phyloP scores from a whole-genome alignment of 176 grass and related monocot species.

The Luzula sylvatica region DNA sequence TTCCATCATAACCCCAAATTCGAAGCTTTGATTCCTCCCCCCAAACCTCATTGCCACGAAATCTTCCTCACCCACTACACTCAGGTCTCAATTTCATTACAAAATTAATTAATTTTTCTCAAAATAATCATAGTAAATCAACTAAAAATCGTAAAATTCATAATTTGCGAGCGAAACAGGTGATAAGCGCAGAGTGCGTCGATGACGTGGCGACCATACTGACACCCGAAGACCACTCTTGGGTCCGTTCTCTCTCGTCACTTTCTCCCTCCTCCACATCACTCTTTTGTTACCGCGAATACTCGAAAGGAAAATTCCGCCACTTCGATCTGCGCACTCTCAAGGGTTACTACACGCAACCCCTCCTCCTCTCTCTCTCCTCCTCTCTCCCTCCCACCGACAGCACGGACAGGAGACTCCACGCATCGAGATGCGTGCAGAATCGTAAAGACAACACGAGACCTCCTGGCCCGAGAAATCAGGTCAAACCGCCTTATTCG shows the following conservation, averaged over 20 bases:
- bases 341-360: constrained; percentile 87
- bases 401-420: constrained; percentile 16
- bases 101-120: no score
- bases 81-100: no score
- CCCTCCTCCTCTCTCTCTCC: constrained; percentile 42
- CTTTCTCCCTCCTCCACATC: constrained; percentile 33
- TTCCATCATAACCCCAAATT: constrained; percentile 98
- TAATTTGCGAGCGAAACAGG: background rate
- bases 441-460: constrained; percentile 33
- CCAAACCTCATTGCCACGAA: constrained; percentile 79
- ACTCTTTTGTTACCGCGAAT: constrained; percentile 86
- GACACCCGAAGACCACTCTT: constrained; percentile 72
- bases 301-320: constrained; percentile 88
- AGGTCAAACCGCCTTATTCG: constrained; percentile 34
- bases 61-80: constrained; percentile 96
- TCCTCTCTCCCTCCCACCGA: constrained; percentile 32
- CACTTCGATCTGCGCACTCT: constrained; percentile 78
- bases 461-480: constrained; percentile 39
- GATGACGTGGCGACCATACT: constrained; percentile 86
- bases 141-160: constrained; percentile 27
- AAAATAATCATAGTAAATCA: no score
- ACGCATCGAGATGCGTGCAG: no score
- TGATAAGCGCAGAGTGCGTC: constrained; percentile 94
- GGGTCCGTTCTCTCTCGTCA: constrained; percentile 26
- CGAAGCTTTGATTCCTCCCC: constrained; percentile 73